These are phyloP conservation scores for Malania oleifera DNA, from an alignment of 164 flowering plant species.

Conservation along the genomic window DNA sequence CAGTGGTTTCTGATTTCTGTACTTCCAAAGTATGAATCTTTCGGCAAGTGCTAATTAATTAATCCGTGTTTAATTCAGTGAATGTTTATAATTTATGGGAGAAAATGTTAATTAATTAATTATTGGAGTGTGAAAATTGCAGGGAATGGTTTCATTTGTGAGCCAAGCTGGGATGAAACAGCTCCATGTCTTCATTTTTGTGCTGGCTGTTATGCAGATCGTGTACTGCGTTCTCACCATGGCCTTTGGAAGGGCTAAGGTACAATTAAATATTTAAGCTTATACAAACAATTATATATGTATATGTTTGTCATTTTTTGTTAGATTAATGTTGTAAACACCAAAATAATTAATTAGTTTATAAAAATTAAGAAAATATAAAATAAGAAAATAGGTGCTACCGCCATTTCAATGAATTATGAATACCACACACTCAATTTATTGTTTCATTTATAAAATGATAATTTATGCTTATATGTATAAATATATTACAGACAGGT, in stretches of 20 bases:
- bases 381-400: too few relatives aligned
- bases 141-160: slow-evolving; percentile 40
- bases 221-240: slow-evolving; percentile 36
- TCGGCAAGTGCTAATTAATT: too few relatives aligned
- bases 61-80: background rate
- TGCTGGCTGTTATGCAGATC: slow-evolving; percentile 44
- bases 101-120: background rate
- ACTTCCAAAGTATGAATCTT: slow-evolving; percentile 24
- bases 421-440: too few relatives aligned
- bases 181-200: slow-evolving; percentile 51
- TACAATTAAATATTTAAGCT: slow-evolving; percentile 7
- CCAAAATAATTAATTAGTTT: too few relatives aligned
- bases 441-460: too few relatives aligned
- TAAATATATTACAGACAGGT: too few relatives aligned
- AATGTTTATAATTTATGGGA: background rate
- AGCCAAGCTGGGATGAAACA: slow-evolving; percentile 32
- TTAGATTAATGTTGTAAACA: too few relatives aligned
- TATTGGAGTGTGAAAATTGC: slow-evolving; percentile 3
- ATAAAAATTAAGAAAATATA: too few relatives aligned
- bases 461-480: too few relatives aligned
- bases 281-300: too few relatives aligned
- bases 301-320: too few relatives aligned
- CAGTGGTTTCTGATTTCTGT: slow-evolving; percentile 19
- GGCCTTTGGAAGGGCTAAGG: slow-evolving; percentile 53
- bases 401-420: too few relatives aligned